Evolutionary conservation across 2,329 filamentous ascomycete species (phyloP).

Genomic region (Sarocladium kiliense): DNA sequence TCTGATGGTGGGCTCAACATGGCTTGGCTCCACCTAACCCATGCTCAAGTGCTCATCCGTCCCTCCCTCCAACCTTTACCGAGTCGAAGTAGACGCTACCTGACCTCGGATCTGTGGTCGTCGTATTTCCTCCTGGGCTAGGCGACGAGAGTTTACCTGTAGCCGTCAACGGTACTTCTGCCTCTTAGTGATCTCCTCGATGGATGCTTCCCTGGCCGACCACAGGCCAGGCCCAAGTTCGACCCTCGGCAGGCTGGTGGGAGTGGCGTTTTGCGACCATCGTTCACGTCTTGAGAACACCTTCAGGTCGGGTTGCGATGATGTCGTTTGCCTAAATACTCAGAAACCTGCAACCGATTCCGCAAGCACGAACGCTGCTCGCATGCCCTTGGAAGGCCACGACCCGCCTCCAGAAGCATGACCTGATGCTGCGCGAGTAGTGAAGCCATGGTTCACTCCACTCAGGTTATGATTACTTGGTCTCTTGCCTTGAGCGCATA

Average conservation of each 20-base stretch:
- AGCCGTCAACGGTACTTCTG: background rate
- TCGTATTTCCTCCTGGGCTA: background rate
- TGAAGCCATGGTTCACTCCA: background rate
- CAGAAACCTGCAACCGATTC: background rate
- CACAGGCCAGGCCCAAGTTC: background rate
- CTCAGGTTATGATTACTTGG: background rate
- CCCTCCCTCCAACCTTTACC: conserved; percentile 1
- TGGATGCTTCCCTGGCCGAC: background rate
- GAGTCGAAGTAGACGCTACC: background rate
- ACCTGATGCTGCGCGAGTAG: background rate
- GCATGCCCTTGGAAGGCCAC: background rate
- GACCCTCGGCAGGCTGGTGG: background rate
- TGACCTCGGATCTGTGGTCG: background rate
- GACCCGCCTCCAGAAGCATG: background rate
- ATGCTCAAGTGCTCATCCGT: conserved; percentile 4
- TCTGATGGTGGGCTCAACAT: conserved; percentile 4
- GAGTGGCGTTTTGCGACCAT: background rate
- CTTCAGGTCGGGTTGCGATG: no score
- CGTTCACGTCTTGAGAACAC: background rate
- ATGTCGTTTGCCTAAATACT: no score
- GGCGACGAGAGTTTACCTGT: background rate
- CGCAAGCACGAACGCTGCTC: background rate
- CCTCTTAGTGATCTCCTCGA: background rate
- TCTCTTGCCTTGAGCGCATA: background rate
- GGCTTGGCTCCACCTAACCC: conserved; percentile 2